Evolutionary conservation across 495 filamentous ascomycete species (phyloP), one percentile per base, ranked within the genome.

Genomic region (Zalerion maritima): DNA sequence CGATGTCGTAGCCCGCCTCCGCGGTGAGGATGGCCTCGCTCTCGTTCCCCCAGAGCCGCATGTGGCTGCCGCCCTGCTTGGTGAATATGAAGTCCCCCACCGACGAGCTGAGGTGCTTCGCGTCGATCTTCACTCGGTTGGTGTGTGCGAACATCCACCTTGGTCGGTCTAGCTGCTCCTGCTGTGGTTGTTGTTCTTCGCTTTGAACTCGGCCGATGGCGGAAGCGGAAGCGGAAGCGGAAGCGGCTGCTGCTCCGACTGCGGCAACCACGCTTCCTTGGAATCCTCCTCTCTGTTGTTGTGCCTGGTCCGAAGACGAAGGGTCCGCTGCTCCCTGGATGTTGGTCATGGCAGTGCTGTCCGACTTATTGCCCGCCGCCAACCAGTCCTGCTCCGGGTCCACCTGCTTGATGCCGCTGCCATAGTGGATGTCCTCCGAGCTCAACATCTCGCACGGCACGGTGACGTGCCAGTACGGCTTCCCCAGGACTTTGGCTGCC

Each of bases 111-210:
- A 47, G 31, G 12, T 26, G 37, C 12, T 35, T 32, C 6, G 64
- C 62, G 33, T 71, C 64, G 34, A 69, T 61, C 34, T 71, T 70
- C 30, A 63, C 61, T 23, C 59, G 61, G 37, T 65, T 67, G 30
- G 60, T 60, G 40, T 73, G 68, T 27, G 69, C 52, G 31, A 70
- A 71, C 44, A 71, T 63, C 14, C 54, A 39, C 4, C 45, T 49
- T 0, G 15, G 25, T 57, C 49, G 2, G 50, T 32, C 26, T 17
- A 16, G 10, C 1, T 26, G 6, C 14, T 14, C 7, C 12, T 23
- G 8, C 4, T 34, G 30, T n/a, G 39, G n/a, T 1, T 35, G 5
- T 1, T 15, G 21, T 12, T 32, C 26, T 24, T 42, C 32, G 0
- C 23, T 28, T 0, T 14, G 1, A 1, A 28, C 30, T 0, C 21